Conservation (phyloP, 1,284 basidiomycete species). For the Tilletiopsis washingtonensis region DNA sequence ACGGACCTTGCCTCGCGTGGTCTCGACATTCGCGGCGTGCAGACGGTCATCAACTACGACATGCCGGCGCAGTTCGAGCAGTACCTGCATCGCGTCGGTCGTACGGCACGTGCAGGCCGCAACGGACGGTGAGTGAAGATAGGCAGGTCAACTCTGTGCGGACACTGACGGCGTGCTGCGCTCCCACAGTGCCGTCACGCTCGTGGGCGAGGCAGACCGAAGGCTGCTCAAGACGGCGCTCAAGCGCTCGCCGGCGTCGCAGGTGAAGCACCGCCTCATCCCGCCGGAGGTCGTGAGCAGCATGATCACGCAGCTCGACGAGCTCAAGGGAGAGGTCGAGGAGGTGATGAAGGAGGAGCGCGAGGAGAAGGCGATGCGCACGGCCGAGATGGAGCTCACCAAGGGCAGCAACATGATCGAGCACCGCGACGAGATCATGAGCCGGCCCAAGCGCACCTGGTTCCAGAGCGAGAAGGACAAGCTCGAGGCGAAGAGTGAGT, state of each 20-base stretch:
- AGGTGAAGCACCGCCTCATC: slow-evolving; percentile 81
- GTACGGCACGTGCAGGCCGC: slow-evolving; percentile 88
- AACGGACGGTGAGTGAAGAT: slow-evolving; percentile 68
- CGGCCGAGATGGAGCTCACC: slow-evolving; percentile 87
- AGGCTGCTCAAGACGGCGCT: slow-evolving; percentile 94
- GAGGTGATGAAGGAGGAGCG: slow-evolving; percentile 84
- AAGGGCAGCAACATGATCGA: slow-evolving; percentile 95
- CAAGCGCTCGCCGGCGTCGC: slow-evolving; percentile 75
- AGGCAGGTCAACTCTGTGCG: no score
- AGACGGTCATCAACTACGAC: slow-evolving; percentile 91
- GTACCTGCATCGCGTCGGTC: slow-evolving; percentile 91
- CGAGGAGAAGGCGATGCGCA: slow-evolving; percentile 69
- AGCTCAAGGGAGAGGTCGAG: slow-evolving; percentile 69
- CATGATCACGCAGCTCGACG: slow-evolving; percentile 65
- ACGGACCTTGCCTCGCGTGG: slow-evolving; percentile 93
- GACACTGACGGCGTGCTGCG: not conserved
- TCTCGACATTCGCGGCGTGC: slow-evolving; percentile 94
- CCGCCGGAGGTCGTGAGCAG: slow-evolving; percentile 68
- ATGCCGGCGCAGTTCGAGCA: slow-evolving; percentile 90
- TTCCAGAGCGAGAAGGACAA: slow-evolving; percentile 89
- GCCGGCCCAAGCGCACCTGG: slow-evolving; percentile 90
- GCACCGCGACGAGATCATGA: slow-evolving; percentile 88
- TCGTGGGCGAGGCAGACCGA: slow-evolving; percentile 91
- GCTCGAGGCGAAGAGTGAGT: slow-evolving; percentile 62
- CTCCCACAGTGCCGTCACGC: slow-evolving; percentile 59